Evolutionary conservation across 352 stramenopile genomes (phyloP).

Genomic region (Thalassiosira ordinaria): DNA sequence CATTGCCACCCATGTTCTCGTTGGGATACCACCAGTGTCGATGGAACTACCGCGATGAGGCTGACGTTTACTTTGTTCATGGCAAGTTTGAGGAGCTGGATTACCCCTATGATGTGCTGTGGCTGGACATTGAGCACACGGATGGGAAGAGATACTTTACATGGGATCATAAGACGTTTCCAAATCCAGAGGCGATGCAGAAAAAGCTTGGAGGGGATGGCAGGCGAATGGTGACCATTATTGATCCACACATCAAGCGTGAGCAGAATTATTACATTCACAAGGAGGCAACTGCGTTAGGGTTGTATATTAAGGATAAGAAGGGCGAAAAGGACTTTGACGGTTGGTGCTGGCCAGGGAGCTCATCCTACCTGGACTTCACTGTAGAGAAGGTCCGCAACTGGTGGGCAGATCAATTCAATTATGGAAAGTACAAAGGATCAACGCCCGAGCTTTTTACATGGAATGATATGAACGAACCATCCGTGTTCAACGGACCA

Average conservation of each 20-base stretch:
- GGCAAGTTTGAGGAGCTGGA: slow-evolving; percentile 94
- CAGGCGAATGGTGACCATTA: slow-evolving; percentile 98
- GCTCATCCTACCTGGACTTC: slow-evolving; percentile 98
- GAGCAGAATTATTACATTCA: slow-evolving; percentile 95
- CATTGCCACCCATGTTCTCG: slow-evolving; percentile 95
- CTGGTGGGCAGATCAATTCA: slow-evolving; percentile 97
- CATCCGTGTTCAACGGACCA: slow-evolving; percentile 98
- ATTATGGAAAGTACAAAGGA: slow-evolving; percentile 92
- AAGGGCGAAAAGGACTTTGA: slow-evolving; percentile 94
- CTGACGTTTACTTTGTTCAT: slow-evolving; percentile 91
- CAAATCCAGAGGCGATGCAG: slow-evolving; percentile 94
- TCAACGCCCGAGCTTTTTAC: slow-evolving; percentile 93
- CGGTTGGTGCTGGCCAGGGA: slow-evolving; percentile 99
- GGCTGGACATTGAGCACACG: slow-evolving; percentile 99
- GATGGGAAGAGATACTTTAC: slow-evolving; percentile 97
- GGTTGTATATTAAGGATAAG: slow-evolving; percentile 97
- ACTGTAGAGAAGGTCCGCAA: slow-evolving; percentile 91
- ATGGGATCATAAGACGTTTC: slow-evolving; percentile 96
- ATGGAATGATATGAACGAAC: slow-evolving; percentile 99
- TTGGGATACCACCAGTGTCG: slow-evolving; percentile 98
- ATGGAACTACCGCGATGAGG: slow-evolving; percentile 99
- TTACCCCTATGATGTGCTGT: slow-evolving; percentile 99
- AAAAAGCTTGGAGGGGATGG: slow-evolving; percentile 90
- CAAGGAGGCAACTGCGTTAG: slow-evolving; percentile 87
- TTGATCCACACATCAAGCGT: slow-evolving; percentile 99